Percentiles rank a stretch among this genome's conserved stretches.
These are phyloP conservation scores for Santalum album DNA, from an alignment of 164 flowering plant genomes.

Conservation along the genomic window DNA sequence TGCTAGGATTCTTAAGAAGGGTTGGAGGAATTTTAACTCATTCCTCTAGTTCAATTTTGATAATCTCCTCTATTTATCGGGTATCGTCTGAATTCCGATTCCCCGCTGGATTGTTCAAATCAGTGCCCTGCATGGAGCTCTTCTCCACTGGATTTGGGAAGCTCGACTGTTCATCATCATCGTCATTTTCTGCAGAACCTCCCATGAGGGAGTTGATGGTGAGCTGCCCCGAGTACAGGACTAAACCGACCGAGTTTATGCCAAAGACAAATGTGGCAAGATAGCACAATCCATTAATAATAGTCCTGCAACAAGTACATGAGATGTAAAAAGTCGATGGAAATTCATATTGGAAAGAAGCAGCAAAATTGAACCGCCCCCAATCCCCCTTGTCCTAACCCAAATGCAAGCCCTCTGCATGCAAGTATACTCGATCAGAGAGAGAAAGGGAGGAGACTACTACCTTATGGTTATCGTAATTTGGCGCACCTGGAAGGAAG, in stretches of 20 bases:
- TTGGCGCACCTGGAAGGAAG: constrained; percentile 75
- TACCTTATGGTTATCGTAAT: constrained; percentile 91
- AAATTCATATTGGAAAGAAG: no score
- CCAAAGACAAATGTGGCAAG: constrained; percentile 95
- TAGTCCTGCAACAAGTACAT: constrained; percentile 63
- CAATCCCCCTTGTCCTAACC: not conserved
- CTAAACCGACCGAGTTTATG: constrained; percentile 59
- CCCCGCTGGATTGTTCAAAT: constrained; percentile 14
- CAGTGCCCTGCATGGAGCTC: constrained; percentile 15
- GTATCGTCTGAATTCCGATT: constrained; percentile 23
- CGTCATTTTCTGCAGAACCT: constrained; percentile 23
- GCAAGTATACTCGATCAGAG: not conserved
- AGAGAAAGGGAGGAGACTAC: not conserved
- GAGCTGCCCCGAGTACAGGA: constrained; percentile 82
- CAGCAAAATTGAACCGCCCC: no score
- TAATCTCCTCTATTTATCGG: constrained; percentile 10
- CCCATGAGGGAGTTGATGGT: constrained; percentile 58
- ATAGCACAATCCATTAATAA: constrained; percentile 82
- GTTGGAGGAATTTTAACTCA: constrained; percentile 2
- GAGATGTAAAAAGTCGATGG: no score
- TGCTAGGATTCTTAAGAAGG: not conserved
- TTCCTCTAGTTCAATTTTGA: not conserved
- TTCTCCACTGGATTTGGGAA: constrained; percentile 14
- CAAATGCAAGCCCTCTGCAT: not conserved
- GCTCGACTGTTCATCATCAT: constrained; percentile 14